Evolutionary conservation across 176 grass and related monocot species (phyloP).

Genomic region (Eleusine coracana): DNA sequence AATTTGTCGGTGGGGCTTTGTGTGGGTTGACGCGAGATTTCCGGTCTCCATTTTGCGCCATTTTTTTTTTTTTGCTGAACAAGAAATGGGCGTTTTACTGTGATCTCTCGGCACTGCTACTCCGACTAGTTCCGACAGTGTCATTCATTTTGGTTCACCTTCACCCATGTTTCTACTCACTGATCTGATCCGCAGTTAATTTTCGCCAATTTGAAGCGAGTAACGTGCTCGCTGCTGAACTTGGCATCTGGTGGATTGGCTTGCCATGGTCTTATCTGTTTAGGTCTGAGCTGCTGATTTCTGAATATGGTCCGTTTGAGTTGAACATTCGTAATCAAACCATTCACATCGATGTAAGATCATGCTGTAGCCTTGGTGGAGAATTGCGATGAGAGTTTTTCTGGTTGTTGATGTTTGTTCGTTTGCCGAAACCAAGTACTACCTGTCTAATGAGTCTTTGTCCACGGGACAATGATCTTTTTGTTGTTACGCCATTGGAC

Average conservation of each 20-base stretch:
- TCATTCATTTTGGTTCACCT: background rate
- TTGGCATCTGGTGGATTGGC: background rate
- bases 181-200: background rate
- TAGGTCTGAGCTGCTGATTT: background rate
- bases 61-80: background rate
- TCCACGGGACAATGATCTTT: background rate
- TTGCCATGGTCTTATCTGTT: background rate
- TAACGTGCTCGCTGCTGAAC: background rate
- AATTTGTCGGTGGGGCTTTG: conserved; percentile 40
- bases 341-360: background rate
- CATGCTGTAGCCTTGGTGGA: background rate
- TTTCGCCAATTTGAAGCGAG: background rate
- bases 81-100: background rate
- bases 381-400: background rate
- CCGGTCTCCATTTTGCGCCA: background rate
- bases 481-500: background rate
- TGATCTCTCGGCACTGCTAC: conserved; percentile 4
- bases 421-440: background rate
- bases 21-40: conserved; percentile 34
- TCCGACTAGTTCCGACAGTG: background rate
- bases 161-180: background rate
- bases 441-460: background rate
- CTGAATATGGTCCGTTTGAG: background rate
- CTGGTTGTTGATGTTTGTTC: conserved; percentile 6
- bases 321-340: background rate